Evolutionary conservation across 2,329 filamentous ascomycete genomes (phyloP).

Genomic region (Phialemonium atrogriseum): DNA sequence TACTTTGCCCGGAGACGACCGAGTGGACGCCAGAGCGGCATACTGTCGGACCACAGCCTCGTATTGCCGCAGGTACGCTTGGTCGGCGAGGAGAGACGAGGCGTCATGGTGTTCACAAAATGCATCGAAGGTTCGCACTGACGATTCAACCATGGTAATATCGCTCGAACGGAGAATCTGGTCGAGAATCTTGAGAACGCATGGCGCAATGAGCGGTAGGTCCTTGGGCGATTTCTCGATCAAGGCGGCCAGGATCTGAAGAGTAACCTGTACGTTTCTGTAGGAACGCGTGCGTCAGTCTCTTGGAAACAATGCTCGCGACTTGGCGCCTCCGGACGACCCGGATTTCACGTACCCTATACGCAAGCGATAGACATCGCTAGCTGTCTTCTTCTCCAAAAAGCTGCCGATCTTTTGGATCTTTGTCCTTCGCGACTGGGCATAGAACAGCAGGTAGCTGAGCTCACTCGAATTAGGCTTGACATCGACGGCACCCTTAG

Average conservation of each 20-base stretch:
- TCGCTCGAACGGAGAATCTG: slow-evolving; percentile 78
- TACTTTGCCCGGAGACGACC: slow-evolving; percentile 40
- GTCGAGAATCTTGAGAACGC: slow-evolving; percentile 76
- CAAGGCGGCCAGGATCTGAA: slow-evolving; percentile 83
- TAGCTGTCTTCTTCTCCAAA: slow-evolving; percentile 85
- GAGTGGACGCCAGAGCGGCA: slow-evolving; percentile 67
- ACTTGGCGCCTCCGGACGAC: background rate
- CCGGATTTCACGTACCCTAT: slow-evolving; percentile 61
- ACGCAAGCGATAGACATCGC: slow-evolving; percentile 81
- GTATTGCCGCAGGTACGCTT: slow-evolving; percentile 74
- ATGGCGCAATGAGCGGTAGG: slow-evolving; percentile 77
- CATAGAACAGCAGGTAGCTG: slow-evolving; percentile 95
- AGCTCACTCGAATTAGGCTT: slow-evolving; percentile 96
- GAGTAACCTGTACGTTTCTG: slow-evolving; percentile 88
- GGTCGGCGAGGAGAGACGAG: slow-evolving; percentile 76
- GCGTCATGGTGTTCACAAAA: slow-evolving; percentile 87
- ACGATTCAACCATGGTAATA: slow-evolving; percentile 88
- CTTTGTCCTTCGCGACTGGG: slow-evolving; percentile 87
- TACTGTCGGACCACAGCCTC: slow-evolving; percentile 75
- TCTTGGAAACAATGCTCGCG: no score
- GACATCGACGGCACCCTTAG: slow-evolving; percentile 85
- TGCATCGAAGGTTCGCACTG: slow-evolving; percentile 74
- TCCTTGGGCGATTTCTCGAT: slow-evolving; percentile 91
- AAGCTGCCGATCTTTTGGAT: slow-evolving; percentile 93
- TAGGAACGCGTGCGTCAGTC: no score